Percentiles rank a stretch among this genome's conserved stretches.
phyloP scores from a whole-genome alignment of 2,329 filamentous ascomycete genomes.

The Neofusicoccum kwambonambiense region DNA sequence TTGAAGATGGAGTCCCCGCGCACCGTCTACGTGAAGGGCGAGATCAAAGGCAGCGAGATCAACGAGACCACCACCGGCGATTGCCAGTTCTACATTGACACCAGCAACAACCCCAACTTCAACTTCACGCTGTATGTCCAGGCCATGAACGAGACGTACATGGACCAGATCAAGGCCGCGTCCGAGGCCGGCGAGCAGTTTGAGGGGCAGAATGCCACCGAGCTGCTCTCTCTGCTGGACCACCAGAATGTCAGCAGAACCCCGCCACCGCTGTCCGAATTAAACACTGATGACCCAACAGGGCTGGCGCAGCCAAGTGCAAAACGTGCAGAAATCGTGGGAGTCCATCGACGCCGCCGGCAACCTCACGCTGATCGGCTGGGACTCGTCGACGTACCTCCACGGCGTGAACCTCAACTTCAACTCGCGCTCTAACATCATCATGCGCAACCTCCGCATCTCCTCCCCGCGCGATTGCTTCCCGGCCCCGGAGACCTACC shows the following conservation, averaged over 20 bases:
- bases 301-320: constrained; percentile 10
- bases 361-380: constrained; percentile 11
- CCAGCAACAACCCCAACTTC: constrained; percentile 4
- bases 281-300: not conserved
- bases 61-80: not conserved
- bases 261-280: not conserved
- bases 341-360: constrained; percentile 7
- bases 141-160: constrained; percentile 5
- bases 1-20: constrained; percentile 11
- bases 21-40: constrained; percentile 12
- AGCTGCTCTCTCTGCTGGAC: not conserved
- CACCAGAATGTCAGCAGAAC: not conserved
- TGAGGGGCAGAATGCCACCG: constrained; percentile 4
- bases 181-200: not conserved
- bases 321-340: constrained; percentile 5
- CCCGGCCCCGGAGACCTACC: constrained; percentile 6
- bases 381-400: constrained; percentile 1
- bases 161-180: not conserved
- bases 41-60: constrained; percentile 11
- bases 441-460: constrained; percentile 13
- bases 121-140: constrained; percentile 3
- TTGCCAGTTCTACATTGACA: constrained; percentile 11
- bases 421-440: constrained; percentile 13
- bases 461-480: constrained; percentile 13
- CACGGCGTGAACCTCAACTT: constrained; percentile 13